These are phyloP conservation scores for Leptographium galeiforme DNA, from an alignment of 2,329 filamentous ascomycete genomes.

Conservation along the genomic window DNA sequence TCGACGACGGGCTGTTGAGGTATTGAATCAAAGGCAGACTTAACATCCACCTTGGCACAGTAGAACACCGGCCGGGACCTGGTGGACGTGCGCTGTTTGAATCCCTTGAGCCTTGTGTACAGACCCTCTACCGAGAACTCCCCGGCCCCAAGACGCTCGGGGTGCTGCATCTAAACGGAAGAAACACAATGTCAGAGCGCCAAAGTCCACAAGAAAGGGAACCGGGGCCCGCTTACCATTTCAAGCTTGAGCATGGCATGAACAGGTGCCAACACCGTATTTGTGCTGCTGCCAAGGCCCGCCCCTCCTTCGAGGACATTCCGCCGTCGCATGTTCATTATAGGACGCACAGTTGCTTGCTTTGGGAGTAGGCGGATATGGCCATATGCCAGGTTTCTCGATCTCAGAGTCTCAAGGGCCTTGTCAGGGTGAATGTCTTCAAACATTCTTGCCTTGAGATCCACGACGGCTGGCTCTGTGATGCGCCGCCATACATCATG, in stretches of 20 bases:
- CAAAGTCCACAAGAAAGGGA: neutral
- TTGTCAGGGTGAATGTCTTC: slow-evolving; percentile 54
- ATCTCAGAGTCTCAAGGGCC: slow-evolving; percentile 44
- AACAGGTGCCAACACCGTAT: slow-evolving; percentile 49
- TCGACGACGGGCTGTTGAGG: slow-evolving; percentile 63
- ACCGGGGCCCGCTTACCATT: slow-evolving; percentile 34
- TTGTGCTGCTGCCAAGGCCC: slow-evolving; percentile 52
- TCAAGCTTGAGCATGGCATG: slow-evolving; percentile 69
- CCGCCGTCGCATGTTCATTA: slow-evolving; percentile 70
- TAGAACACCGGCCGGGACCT: slow-evolving; percentile 40
- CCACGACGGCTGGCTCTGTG: slow-evolving; percentile 56
- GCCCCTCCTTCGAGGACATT: slow-evolving; percentile 36
- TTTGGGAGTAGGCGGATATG: slow-evolving; percentile 77
- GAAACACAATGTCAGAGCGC: neutral
- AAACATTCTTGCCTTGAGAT: slow-evolving; percentile 60
- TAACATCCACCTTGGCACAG: slow-evolving; percentile 87
- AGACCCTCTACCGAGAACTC: slow-evolving; percentile 75
- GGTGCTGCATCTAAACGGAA: slow-evolving; percentile 20
- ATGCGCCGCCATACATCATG: slow-evolving; percentile 81
- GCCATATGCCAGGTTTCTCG: slow-evolving; percentile 59
- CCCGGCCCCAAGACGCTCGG: slow-evolving; percentile 57
- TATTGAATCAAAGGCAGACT: slow-evolving; percentile 89
- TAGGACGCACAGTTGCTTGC: slow-evolving; percentile 58
- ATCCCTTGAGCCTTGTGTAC: slow-evolving; percentile 56
- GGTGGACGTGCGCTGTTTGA: slow-evolving; percentile 40